Percentiles rank a stretch among this genome's conserved stretches.
Conservation (phyloP, 1,284 basidiomycete genomes). For the Bondarzewia mesenterica region DNA sequence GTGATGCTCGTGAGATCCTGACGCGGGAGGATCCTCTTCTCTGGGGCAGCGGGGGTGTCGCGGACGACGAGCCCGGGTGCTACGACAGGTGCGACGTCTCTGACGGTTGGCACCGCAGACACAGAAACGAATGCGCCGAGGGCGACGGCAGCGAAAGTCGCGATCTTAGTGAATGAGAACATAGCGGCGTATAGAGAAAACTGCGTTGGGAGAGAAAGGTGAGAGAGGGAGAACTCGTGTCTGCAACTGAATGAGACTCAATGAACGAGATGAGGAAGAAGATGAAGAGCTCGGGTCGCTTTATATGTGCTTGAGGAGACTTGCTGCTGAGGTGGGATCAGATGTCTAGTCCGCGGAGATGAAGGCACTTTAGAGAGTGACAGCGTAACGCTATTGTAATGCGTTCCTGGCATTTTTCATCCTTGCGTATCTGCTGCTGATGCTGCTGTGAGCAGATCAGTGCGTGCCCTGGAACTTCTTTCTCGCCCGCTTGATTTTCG, state of each 20-base stretch:
- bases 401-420: too few relatives aligned
- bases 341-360: too few relatives aligned
- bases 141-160: neutral
- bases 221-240: neutral
- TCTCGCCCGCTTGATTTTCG: too few relatives aligned
- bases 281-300: neutral
- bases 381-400: too few relatives aligned
- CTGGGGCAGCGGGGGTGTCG: too few relatives aligned
- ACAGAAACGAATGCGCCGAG: neutral
- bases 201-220: neutral
- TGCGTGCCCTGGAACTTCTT: too few relatives aligned
- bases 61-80: neutral
- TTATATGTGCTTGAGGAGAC: too few relatives aligned
- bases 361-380: too few relatives aligned
- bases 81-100: neutral
- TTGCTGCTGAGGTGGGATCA: too few relatives aligned
- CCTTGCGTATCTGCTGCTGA: too few relatives aligned
- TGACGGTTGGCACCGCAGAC: neutral
- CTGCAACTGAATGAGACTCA: too few relatives aligned
- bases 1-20: neutral
- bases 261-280: neutral
- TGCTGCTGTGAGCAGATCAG: too few relatives aligned
- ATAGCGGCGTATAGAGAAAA: neutral
- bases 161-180: neutral
- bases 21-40: neutral